Evolutionary conservation across 208 protist genomes (phyloP).

Genomic region (Acanthamoeba divionensis): DNA sequence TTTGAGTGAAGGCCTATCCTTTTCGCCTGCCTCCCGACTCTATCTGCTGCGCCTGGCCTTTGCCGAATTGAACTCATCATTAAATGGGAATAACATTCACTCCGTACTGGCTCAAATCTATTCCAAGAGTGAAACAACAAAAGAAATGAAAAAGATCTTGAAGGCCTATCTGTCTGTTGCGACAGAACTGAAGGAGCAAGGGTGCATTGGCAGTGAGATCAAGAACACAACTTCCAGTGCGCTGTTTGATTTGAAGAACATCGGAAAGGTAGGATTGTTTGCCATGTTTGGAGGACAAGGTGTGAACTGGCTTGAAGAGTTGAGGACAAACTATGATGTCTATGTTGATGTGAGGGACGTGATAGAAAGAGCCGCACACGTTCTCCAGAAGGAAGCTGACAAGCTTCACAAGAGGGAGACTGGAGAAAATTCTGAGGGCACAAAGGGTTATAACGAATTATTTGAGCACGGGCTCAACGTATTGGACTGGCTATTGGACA

Average conservation of each 20-base stretch:
- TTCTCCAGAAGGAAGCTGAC: not conserved
- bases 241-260: conserved; percentile 18
- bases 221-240: not conserved
- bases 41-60: conserved; percentile 46
- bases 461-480: conserved; percentile 39
- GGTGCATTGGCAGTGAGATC: not conserved
- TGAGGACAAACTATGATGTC: conserved; percentile 38
- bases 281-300: conserved; percentile 52
- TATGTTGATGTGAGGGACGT: conserved; percentile 40
- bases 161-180: not conserved
- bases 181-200: not conserved
- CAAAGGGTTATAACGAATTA: conserved; percentile 19
- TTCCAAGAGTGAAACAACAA: not conserved
- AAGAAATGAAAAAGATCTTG: not conserved
- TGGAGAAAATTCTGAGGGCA: not conserved
- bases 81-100: conserved; percentile 38
- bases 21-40: not conserved
- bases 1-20: not conserved
- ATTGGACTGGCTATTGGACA: conserved; percentile 29
- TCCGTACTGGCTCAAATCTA: not conserved
- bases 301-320: conserved; percentile 50
- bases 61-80: not conserved
- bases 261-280: not conserved
- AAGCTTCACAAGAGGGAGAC: not conserved
- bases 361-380: conserved; percentile 32